These are phyloP conservation scores for Corynascus novoguineensis DNA, from an alignment of 495 filamentous ascomycete species.

Conservation along the genomic window DNA sequence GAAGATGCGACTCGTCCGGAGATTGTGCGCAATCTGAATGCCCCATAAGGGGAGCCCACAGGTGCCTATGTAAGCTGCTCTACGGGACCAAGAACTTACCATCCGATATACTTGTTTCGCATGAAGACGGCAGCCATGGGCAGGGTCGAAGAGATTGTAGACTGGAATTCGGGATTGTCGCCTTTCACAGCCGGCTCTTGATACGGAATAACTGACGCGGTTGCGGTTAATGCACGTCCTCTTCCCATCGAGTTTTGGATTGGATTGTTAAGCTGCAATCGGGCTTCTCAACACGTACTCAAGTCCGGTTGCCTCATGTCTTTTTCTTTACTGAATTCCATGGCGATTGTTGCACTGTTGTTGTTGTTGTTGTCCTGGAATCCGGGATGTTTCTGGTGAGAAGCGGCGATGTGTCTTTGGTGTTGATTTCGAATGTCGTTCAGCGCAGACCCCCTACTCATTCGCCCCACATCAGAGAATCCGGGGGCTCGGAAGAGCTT, in stretches of 20 bases:
- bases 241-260: no score
- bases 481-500: slow-evolving; percentile 2
- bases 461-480: background rate
- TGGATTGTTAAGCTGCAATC: slow-evolving; percentile 1
- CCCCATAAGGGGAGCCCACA: background rate
- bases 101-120: slow-evolving; percentile 82
- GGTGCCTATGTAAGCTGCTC: background rate
- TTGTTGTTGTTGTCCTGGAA: background rate
- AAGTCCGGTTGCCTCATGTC: slow-evolving; percentile 84
- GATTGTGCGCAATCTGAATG: background rate
- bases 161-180: slow-evolving; percentile 46
- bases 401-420: slow-evolving; percentile 1
- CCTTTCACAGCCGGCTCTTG: slow-evolving; percentile 43
- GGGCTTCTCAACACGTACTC: slow-evolving; percentile 46
- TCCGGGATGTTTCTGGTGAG: background rate
- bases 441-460: background rate
- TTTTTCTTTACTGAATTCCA: slow-evolving; percentile 61
- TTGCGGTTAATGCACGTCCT: slow-evolving; percentile 21
- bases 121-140: slow-evolving; percentile 96
- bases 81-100: slow-evolving; percentile 47
- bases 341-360: slow-evolving; percentile 28
- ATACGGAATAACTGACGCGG: slow-evolving; percentile 44
- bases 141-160: slow-evolving; percentile 74
- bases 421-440: background rate
- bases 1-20: background rate